Evolutionary conservation across 2,329 filamentous ascomycete species (phyloP).

Genomic region (Colletotrichum shisoi): DNA sequence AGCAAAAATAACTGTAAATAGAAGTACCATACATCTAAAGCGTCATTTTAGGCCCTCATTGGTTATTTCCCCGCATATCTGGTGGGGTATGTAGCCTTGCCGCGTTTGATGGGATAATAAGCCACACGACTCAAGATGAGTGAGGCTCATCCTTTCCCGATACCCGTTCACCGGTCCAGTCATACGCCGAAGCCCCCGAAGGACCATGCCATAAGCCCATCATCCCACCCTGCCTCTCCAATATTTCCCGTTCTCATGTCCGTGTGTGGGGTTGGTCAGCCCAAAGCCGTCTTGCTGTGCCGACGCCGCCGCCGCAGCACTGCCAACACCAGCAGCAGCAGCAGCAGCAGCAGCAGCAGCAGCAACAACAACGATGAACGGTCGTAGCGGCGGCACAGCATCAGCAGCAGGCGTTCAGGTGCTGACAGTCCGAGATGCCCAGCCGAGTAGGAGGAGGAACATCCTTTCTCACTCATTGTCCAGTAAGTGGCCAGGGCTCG

Average conservation of each 20-base stretch:
- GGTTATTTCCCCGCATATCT: too few relatives aligned
- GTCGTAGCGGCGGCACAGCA: neutral
- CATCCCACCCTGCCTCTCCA: conserved; percentile 8
- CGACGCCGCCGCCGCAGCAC: conserved; percentile 15
- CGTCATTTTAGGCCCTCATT: too few relatives aligned
- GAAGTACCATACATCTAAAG: too few relatives aligned
- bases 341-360: neutral
- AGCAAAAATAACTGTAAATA: too few relatives aligned
- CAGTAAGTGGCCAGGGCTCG: conserved; percentile 27
- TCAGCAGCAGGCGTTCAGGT: neutral
- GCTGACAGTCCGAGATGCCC: conserved; percentile 5
- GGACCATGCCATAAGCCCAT: conserved; percentile 17
- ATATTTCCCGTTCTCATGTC: neutral
- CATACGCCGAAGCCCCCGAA: conserved; percentile 24
- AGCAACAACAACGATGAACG: neutral
- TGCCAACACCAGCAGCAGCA: neutral
- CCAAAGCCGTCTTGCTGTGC: conserved; percentile 10
- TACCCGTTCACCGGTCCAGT: conserved; percentile 30
- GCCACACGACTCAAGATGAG: conserved; percentile 5
- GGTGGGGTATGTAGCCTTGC: too few relatives aligned
- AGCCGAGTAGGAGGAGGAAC: conserved; percentile 1
- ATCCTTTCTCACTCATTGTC: conserved; percentile 5
- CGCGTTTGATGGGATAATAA: too few relatives aligned
- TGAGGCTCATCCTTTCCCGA: conserved; percentile 21
- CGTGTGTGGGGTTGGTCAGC: conserved; percentile 18